A percentile compares a stretch with the other conserved stretches of the same genome.
Evolutionary conservation across 1,284 basidiomycete genomes (phyloP).

Genomic region (Takashimella koratensis): DNA sequence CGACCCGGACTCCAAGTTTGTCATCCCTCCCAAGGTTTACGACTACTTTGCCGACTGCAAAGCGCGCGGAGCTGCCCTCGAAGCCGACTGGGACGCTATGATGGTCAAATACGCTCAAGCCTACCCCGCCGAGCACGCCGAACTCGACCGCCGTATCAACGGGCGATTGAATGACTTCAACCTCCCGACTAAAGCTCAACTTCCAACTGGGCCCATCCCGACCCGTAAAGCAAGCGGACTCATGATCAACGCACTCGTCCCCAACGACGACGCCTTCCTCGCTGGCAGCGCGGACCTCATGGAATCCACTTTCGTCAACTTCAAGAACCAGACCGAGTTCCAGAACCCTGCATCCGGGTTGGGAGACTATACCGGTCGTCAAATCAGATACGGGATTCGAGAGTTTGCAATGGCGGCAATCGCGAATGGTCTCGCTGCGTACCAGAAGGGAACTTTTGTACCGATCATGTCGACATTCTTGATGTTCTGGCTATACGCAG

Average conservation of each 20-base stretch:
- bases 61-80: slow-evolving; percentile 23
- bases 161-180: slow-evolving; percentile 24
- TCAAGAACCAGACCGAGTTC: slow-evolving; percentile 36
- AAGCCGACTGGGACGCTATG: slow-evolving; percentile 36
- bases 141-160: slow-evolving; percentile 28
- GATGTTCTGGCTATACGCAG: slow-evolving; percentile 48
- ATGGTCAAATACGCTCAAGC: slow-evolving; percentile 24
- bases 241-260: slow-evolving; percentile 31
- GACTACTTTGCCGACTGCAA: slow-evolving; percentile 37
- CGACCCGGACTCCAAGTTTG: slow-evolving; percentile 33
- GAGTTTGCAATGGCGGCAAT: slow-evolving; percentile 42
- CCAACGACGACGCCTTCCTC: slow-evolving; percentile 32
- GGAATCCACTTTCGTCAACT: slow-evolving; percentile 43
- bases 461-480: slow-evolving; percentile 61
- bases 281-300: slow-evolving; percentile 41
- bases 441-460: slow-evolving; percentile 40
- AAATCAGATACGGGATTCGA: slow-evolving; percentile 44
- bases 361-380: slow-evolving; percentile 41
- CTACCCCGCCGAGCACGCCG: slow-evolving; percentile 29
- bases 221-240: slow-evolving; percentile 41
- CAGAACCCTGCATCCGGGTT: slow-evolving; percentile 37
- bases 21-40: slow-evolving; percentile 29
- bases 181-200: slow-evolving; percentile 30
- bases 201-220: slow-evolving; percentile 29
- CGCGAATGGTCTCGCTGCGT: slow-evolving; percentile 40